Base-by-base conservation (phyloP, 192 early-diverging fungal species). In the Rhizophagus sp. region DNA sequence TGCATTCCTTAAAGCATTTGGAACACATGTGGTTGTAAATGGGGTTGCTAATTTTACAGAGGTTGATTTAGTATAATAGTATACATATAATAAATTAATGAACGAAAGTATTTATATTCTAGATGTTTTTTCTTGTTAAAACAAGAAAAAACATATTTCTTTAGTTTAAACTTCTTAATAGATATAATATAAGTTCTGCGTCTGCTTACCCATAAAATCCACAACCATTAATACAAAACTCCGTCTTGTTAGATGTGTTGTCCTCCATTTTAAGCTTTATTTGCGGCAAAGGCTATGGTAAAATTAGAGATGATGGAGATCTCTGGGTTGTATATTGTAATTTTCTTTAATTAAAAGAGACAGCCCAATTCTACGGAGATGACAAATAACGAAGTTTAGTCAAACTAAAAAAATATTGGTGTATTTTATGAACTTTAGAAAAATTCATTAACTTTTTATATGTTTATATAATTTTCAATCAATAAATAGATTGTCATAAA, bases 21-120 rank as follows among this genome's bases (percentile, higher is more conserved):
- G 92, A 93, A 82, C 94, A 95, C 85, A 93, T 86, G 79, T 92
- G 87, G 83, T 92, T 91, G 82, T 91, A 91, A 62, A 92, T 86
- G 44, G 88, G 87, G 78, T 90, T 91, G 27, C 89, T 87, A 81
- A 47, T 75, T 41, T 63, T 44, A 6, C 15, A 50, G 9, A 76
- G 36, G n/a, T 34, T 61, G 50, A 10, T 44, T 69, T 25, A 52
- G 10, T 19, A 44, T 39, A 2, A 52, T 19, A 17, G 39, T 62
- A 62, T 11, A 72, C 25, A 44, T 3, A 61, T 33, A 30, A 30
- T 30, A 62, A 36, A 33, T 27, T 78, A 75, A 50, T 68, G 52
- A 71, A 73, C 70, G 70, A 77, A 17, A 22, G 13, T n/a, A 39
- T 4, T 36, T 34, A 75, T 57, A 52, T 3, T 34, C 13, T 36